Evolutionary conservation across 2,329 filamentous ascomycete genomes (phyloP), one percentile per base, ranked within the genome.

Genomic region (Nannizzia gypsea): DNA sequence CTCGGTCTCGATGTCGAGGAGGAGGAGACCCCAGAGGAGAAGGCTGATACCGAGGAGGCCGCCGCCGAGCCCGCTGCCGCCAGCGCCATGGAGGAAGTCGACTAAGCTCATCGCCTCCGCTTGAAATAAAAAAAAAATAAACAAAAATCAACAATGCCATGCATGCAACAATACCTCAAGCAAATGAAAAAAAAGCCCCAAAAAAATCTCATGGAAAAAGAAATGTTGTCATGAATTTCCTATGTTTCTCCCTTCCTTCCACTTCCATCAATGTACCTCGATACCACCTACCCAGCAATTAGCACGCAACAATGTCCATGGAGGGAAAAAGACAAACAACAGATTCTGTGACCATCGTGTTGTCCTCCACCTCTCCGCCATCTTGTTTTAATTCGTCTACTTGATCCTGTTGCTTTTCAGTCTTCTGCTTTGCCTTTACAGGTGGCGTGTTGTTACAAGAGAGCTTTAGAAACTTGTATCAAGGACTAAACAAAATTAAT

Each of bases 11-110:
- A 97, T 83, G 89, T 99, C 66, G 92, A 97, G 69, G 92, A 96
- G 81, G 88, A 91, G 61, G 90, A 95, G 78, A 54, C 85, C 61
- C 69, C 74, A 63, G 78, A 79, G 67, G 80, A 82, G 76, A 74
- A 77, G 66, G 80, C 80, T 65, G 81, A 75, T 44, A 13, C 31
- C 6, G 82, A 83, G 60, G 81, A 79, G 65, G 76, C 84, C 61
- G 80, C 83, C 60, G 78, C 85, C 62, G 82, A 82, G 69, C 81
- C 81, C 61, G 79, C 87, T 66, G 87, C 86, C 69, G 90, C 96
- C 85, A 95, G 88, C 80, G 87, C 91, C 76, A 99, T 99, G 93
- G 93, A 99, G 86, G 93, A 99, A 85, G 93, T 99, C 75, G 93
- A 99, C 84, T 99, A 95, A 71, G 78, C 68, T 57, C 57, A 55